Conservation (phyloP, 1,284 basidiomycete species). For the Heimioporus punctisporus region DNA sequence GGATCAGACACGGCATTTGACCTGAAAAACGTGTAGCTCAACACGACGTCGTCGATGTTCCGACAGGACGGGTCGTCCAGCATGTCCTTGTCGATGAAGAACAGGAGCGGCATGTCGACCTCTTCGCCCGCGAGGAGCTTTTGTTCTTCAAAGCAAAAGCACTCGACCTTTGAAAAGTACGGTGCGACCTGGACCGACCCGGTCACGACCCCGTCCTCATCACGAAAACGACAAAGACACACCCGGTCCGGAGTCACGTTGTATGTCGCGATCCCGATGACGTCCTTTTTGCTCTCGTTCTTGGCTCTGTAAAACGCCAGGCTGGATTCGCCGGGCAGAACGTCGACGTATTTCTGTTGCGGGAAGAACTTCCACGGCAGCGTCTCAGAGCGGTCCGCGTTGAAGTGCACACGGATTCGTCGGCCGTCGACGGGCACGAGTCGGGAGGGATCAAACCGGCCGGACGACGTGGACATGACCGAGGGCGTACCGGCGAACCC, state of each 20-base stretch:
- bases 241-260: conserved; percentile 95
- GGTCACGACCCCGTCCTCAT: too few relatives aligned
- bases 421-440: conserved; percentile 75
- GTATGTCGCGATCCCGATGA: conserved; percentile 99
- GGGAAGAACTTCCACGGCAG: conserved; percentile 96
- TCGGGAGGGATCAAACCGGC: conserved; percentile 80
- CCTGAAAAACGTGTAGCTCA: conserved; percentile 99
- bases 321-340: conserved; percentile 95
- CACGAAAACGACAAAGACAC: conserved; percentile 37
- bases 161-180: conserved; percentile 99
- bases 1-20: conserved; percentile 29
- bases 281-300: conserved; percentile 84
- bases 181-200: conserved; percentile 79
- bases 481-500: conserved; percentile 97
- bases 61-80: conserved; percentile 90
- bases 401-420: conserved; percentile 95
- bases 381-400: conserved; percentile 88
- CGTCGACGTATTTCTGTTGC: conserved; percentile 88
- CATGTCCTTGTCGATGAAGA: conserved; percentile 98
- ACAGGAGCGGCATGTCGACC: conserved; percentile 97
- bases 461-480: conserved; percentile 62
- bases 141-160: conserved; percentile 99
- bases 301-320: conserved; percentile 97
- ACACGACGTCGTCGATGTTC: conserved; percentile 88
- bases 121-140: conserved; percentile 95